A percentile compares a stretch with the other conserved stretches of the same genome.
Conservation (phyloP, 441 rosid species). For the Eruca vesicaria region DNA sequence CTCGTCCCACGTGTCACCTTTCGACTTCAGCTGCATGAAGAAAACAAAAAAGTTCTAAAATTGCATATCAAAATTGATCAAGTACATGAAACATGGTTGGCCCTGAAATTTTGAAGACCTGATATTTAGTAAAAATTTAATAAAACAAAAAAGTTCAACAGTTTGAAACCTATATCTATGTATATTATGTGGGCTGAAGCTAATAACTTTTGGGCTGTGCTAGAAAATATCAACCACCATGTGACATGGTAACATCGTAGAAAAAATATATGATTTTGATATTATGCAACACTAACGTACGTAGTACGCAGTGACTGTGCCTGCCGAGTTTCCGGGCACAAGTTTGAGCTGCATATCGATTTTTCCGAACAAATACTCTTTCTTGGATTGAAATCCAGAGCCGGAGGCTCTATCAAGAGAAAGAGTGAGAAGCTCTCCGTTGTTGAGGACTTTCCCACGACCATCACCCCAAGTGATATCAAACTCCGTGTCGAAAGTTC, state of each 20-base stretch:
- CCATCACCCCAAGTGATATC: constrained; percentile 58
- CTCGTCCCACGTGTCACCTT: constrained; percentile 51
- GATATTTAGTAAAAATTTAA: background rate
- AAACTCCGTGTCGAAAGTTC: constrained; percentile 40
- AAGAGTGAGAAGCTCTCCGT: constrained; percentile 50
- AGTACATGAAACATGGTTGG: background rate
- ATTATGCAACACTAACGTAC: constrained; percentile 42
- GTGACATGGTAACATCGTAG: background rate
- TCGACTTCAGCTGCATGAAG: constrained; percentile 40
- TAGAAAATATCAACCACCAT: background rate
- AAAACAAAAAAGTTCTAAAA: background rate
- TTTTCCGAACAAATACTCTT: background rate
- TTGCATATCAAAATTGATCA: background rate
- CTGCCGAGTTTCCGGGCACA: background rate
- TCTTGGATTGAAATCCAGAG: background rate
- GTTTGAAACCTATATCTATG: background rate
- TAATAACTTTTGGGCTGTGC: background rate
- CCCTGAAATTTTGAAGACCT: background rate
- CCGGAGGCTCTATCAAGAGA: constrained; percentile 45
- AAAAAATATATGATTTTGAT: background rate
- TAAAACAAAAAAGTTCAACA: background rate
- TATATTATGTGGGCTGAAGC: background rate
- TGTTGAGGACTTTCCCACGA: constrained; percentile 45
- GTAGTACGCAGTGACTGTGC: background rate
- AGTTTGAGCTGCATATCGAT: background rate